Base-by-base conservation (phyloP, 2,329 filamentous ascomycete genomes). In the Penicillium sp. region DNA sequence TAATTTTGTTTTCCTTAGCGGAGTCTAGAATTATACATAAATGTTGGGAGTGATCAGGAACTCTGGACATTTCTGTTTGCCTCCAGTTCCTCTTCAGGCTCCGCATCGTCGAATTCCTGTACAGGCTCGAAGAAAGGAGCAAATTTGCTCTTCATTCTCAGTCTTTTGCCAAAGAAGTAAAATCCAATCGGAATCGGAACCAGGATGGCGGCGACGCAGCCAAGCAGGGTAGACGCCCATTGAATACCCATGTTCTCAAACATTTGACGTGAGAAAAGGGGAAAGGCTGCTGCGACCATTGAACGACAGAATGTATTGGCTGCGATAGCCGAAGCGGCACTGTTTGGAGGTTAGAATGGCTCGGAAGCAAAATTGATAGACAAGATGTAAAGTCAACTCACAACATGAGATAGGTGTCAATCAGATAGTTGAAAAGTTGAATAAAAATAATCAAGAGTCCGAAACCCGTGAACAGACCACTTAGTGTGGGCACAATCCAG, bases 331-430 rank as follows among this genome's bases (percentile, higher is more conserved):
- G 78, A 80, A 10, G 81, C 80, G 13, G 81, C 79, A 58, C 67
- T 71, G 4, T 26, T 44, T 11, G 11, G 42, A 28, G 16, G 45
- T 62, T 58, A 62, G 57, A 5, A n/a, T 28, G 24, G 10, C 24
- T 28, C 24, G 24, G 11, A 16, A 6, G 18, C 21, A 14, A 9
- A 23, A 26, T 4, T n/a, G 5, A 19, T 14, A 23, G n/a, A 13
- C 6, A 5, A 21, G 10, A 26, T 42, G 9, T 16, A 26, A 21
- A 16, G 34, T 19, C 3, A 31, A 71, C 71, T 67, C 63, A 75
- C 72, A 79, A 79, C 80, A 84, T 83, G 40, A 85, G 74, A 59
- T 85, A 85, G 0, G 81, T 78, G 59, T 85, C 83, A 46, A 85
- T 81, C 14, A 86, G 71, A 62, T 86, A 86, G 62, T 85, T 85